phyloP scores from a whole-genome alignment of 2,329 filamentous ascomycete genomes.

The Stachybotrys elegans region DNA sequence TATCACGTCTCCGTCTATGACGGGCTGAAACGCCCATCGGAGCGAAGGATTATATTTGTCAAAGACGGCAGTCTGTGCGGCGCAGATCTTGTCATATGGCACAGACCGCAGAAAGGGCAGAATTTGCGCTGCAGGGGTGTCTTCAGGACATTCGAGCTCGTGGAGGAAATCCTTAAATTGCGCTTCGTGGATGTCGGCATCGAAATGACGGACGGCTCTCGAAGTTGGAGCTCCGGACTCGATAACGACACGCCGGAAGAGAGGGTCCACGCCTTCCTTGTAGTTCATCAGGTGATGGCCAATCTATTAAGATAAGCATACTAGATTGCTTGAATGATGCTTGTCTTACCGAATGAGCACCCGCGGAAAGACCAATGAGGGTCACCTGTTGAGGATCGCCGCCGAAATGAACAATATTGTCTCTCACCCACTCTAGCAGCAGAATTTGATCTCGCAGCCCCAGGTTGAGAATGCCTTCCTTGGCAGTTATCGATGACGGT shows the following conservation, averaged over 20 bases:
- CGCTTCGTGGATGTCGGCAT: slow-evolving; percentile 53
- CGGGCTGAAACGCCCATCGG: slow-evolving; percentile 61
- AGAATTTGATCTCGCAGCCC: slow-evolving; percentile 49
- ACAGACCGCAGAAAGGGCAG: slow-evolving; percentile 43
- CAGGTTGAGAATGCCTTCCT: slow-evolving; percentile 48
- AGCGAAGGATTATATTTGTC: slow-evolving; percentile 37
- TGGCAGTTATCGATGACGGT: slow-evolving; percentile 43
- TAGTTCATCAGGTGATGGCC: slow-evolving; percentile 64
- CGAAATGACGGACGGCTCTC: slow-evolving; percentile 46
- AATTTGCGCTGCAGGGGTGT: slow-evolving; percentile 23
- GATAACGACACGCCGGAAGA: slow-evolving; percentile 48
- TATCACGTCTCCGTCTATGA: slow-evolving; percentile 58
- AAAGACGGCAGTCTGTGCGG: slow-evolving; percentile 38
- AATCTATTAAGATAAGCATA: too few relatives aligned
- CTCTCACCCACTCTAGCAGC: slow-evolving; percentile 46
- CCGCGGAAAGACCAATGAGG: slow-evolving; percentile 32
- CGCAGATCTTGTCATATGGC: slow-evolving; percentile 20
- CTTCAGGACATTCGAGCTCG: slow-evolving; percentile 10
- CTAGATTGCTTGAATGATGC: too few relatives aligned
- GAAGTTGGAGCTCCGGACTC: slow-evolving; percentile 52
- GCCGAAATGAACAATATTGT: slow-evolving; percentile 48
- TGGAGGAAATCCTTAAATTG: slow-evolving; percentile 38
- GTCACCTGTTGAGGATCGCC: slow-evolving; percentile 42
- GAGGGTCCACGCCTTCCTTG: slow-evolving; percentile 33
- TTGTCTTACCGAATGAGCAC: slow-evolving; percentile 45